Conservation (phyloP, 768 basidiomycete genomes). For the Exidia glandulosa region DNA sequence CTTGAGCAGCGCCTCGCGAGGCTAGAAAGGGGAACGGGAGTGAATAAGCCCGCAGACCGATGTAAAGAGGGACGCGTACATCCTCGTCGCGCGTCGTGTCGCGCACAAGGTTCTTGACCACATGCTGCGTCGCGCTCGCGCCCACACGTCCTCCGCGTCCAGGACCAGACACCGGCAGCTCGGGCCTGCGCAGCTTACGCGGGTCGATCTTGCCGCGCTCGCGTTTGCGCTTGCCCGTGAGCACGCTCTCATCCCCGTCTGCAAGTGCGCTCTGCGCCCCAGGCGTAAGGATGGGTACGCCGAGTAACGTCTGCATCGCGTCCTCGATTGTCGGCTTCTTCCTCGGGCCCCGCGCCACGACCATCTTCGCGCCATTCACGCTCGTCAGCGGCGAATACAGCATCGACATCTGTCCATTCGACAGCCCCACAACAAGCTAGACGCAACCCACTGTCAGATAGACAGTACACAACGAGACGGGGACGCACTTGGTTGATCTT, state of each 20-base stretch:
- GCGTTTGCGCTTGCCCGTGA: conserved; percentile 68
- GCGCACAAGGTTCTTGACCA: conserved; percentile 89
- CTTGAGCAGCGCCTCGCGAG: conserved; percentile 91
- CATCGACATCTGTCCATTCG: conserved; percentile 79
- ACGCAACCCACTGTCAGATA: neutral
- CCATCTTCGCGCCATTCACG: conserved; percentile 82
- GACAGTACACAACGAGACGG: conserved; percentile 1
- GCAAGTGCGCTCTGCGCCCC: conserved; percentile 88
- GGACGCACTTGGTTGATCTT: conserved; percentile 90
- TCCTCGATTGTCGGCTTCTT: conserved; percentile 77
- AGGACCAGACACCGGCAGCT: conserved; percentile 85
- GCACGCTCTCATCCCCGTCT: conserved; percentile 39
- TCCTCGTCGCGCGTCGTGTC: conserved; percentile 89
- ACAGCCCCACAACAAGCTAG: conserved; percentile 78
- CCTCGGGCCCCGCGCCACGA: conserved; percentile 77
- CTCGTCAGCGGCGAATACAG: conserved; percentile 89
- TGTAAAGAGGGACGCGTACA: conserved; percentile 44
- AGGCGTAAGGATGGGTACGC: conserved; percentile 84
- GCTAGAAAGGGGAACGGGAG: conserved; percentile 39
- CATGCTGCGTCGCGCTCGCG: conserved; percentile 92
- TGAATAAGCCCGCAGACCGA: conserved; percentile 2
- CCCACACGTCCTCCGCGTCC: conserved; percentile 92
- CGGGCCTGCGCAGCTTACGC: conserved; percentile 84
- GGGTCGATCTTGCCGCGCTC: conserved; percentile 85
- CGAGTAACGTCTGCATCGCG: conserved; percentile 74